Evolutionary conservation across 306 rosid genomes (phyloP).

Genomic region (Calophaca sinica): DNA sequence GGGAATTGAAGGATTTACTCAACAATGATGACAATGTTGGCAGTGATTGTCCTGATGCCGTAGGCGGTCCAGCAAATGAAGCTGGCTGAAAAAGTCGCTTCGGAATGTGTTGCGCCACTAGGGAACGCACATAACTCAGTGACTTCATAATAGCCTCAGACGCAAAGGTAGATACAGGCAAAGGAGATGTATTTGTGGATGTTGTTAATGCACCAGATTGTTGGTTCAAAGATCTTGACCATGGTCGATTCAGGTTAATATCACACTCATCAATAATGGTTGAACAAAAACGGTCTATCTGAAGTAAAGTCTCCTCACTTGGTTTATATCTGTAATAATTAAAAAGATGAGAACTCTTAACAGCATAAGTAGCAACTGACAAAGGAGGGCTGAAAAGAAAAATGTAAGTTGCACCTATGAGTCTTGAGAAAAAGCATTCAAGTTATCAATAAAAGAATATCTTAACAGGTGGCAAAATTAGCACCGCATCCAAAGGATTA

Average conservation of each 20-base stretch:
- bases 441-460: not conserved
- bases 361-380: constrained; percentile 20
- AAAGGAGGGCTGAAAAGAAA: not conserved
- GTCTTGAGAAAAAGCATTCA: constrained; percentile 13
- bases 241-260: constrained; percentile 62
- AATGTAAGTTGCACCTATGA: constrained; percentile 5
- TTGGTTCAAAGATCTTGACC: constrained; percentile 63
- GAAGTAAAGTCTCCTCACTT: constrained; percentile 80
- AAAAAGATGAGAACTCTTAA: constrained; percentile 41
- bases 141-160: constrained; percentile 82
- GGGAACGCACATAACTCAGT: constrained; percentile 82
- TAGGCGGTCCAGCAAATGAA: constrained; percentile 77
- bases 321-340: constrained; percentile 77
- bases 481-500: not conserved
- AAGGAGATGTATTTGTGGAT: constrained; percentile 62
- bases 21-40: constrained; percentile 82
- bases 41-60: constrained; percentile 75
- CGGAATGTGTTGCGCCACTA: constrained; percentile 83
- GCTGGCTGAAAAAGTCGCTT: constrained; percentile 77
- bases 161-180: constrained; percentile 83
- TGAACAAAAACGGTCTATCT: constrained; percentile 88
- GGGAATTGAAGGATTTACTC: constrained; percentile 85
- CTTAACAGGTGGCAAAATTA: constrained; percentile 3
- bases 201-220: constrained; percentile 58
- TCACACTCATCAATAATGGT: constrained; percentile 76